Conservation (phyloP, 2,329 filamentous ascomycete species). For the Zymoseptoria ardabiliae region DNA sequence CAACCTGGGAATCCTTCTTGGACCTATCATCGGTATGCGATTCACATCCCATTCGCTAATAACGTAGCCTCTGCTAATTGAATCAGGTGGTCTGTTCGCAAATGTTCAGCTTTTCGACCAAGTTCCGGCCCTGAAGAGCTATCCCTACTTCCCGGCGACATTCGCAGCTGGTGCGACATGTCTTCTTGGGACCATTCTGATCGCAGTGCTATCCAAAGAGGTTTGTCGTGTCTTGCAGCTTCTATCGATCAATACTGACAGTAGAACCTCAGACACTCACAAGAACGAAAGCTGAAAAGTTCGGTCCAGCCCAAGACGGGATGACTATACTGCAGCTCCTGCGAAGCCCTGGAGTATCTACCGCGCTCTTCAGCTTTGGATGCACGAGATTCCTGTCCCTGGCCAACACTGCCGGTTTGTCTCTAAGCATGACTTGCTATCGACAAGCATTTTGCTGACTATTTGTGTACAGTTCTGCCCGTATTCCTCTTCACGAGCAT, state of each 20-base stretch:
- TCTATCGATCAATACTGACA: too few species aligned
- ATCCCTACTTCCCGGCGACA: slow-evolving; percentile 46
- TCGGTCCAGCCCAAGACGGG: neutral
- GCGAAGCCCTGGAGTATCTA: slow-evolving; percentile 54
- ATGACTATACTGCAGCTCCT: slow-evolving; percentile 50
- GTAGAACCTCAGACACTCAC: too few species aligned
- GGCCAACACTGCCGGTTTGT: slow-evolving; percentile 60
- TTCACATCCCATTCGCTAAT: too few species aligned
- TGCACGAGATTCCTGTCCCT: slow-evolving; percentile 62
- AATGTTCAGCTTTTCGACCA: slow-evolving; percentile 54
- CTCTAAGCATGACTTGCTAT: too few species aligned
- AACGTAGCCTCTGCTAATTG: too few species aligned
- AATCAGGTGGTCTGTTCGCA: slow-evolving; percentile 60
- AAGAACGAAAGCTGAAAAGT: slow-evolving; percentile 5
- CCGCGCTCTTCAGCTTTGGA: slow-evolving; percentile 57
- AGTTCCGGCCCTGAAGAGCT: slow-evolving; percentile 48
- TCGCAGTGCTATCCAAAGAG: slow-evolving; percentile 50
- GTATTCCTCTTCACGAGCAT: slow-evolving; percentile 61
- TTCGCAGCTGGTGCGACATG: slow-evolving; percentile 50
- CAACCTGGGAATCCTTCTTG: slow-evolving; percentile 66
- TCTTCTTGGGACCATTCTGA: slow-evolving; percentile 45
- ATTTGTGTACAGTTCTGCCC: too few species aligned
- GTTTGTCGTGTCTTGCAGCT: too few species aligned
- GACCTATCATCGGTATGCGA: slow-evolving; percentile 53
- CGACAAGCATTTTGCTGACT: too few species aligned